Evolutionary conservation across 75 land plant genomes (phyloP), one percentile per base, ranked within the genome.

Genomic region (Selaginella tamariscina): DNA sequence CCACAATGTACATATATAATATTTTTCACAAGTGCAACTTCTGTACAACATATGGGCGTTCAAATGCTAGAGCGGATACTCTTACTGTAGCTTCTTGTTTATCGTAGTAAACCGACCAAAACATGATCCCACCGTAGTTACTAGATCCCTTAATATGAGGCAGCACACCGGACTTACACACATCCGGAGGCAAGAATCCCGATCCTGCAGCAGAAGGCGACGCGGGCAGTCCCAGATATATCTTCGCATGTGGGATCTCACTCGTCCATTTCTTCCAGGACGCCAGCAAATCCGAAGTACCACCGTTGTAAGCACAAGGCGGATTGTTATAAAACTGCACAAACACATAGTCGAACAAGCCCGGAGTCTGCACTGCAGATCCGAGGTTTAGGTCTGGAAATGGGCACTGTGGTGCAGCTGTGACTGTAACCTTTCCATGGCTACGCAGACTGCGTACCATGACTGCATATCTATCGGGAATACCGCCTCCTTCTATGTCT

Each of bases 71-170:
- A 39, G 15, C 49, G 49, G 15, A 39, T 39, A 15, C 11, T 15
- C 49, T 39, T 15, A 15, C 49, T 39, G 18, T 78, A 83, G 0
- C 68, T 54, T 55, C 64, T 32, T 49, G 65, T 59, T 73, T 71
- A 56, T 81, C 80, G 56, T 74, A 74, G 55, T 33, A 79, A 31
- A 67, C 71, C 2, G 79, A 78, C 83, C 78, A 84, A 26, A 84
- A 65, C 78, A 81, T 78, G 0, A 80, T 65, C 0, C 81, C 83
- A 27, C 82, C 82, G 71, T 78, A 83, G 54, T 80, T 81, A 29
- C 55, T 0, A 21, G 74, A 66, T 22, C 33, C 62, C 55, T 76
- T 76, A 0, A 84, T 67, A 27, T 65, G 64, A 0, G 86, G 86
- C 55, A 84, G 75, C 15, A 84, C 81, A 1, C 69, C 44, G 0